Evolutionary conservation across 257 asterid species (phyloP).

Genomic region (Dorcoceras hygrometricum): DNA sequence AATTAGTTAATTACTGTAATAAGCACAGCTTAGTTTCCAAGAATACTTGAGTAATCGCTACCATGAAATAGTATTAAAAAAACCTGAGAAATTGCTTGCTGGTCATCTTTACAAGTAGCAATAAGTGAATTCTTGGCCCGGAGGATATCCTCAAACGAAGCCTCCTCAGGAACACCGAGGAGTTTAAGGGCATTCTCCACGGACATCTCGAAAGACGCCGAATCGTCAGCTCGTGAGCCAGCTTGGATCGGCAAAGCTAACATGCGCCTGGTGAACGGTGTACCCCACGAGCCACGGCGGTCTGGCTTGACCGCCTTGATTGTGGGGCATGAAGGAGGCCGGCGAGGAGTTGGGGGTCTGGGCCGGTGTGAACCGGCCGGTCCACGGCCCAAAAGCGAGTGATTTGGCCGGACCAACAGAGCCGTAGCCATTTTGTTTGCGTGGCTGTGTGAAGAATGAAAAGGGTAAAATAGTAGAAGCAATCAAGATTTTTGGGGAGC

Average conservation of each 20-base stretch:
- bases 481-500: conserved; percentile 22
- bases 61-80: neutral
- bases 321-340: conserved; percentile 22
- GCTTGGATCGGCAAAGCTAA: conserved; percentile 55
- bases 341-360: conserved; percentile 18
- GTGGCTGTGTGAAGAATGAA: conserved; percentile 18
- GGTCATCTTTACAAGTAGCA: conserved; percentile 74
- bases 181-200: conserved; percentile 88
- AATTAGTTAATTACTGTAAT: too few species aligned
- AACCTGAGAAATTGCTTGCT: conserved; percentile 72
- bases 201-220: conserved; percentile 94
- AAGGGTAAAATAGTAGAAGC: conserved; percentile 22
- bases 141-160: conserved; percentile 90
- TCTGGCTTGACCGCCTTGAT: conserved; percentile 27
- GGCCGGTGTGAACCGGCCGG: conserved; percentile 37
- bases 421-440: conserved; percentile 63
- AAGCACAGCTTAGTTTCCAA: neutral
- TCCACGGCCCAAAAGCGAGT: conserved; percentile 40
- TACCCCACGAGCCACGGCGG: conserved; percentile 36
- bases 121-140: conserved; percentile 79
- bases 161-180: conserved; percentile 85
- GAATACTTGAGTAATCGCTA: neutral
- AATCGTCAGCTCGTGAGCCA: conserved; percentile 91
- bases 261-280: conserved; percentile 42
- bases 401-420: conserved; percentile 72